Evolutionary conservation across 352 stramenopile genomes (phyloP), one percentile per base, ranked within the genome.

Genomic region (Phytophthora constricta): DNA sequence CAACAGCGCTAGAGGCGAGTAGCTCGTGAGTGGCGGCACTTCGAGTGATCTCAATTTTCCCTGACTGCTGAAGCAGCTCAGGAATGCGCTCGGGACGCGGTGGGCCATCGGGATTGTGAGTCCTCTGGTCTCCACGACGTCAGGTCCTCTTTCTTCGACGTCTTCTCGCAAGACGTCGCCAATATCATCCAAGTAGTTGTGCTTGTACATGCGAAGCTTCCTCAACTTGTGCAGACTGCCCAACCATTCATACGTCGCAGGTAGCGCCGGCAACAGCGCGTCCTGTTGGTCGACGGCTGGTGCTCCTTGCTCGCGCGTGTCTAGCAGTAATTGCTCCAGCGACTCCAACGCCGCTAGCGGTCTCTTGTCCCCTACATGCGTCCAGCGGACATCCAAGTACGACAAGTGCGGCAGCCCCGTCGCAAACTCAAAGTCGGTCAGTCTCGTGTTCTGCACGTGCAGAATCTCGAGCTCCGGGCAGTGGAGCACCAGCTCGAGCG

Each of bases 371-470:
- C 61, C 51, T 39, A 77, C 68, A 10, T 80, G 69, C 25, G 72
- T 82, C 55, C 74, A 79, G 2, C 77, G 65, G 57, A 86, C 72
- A 25, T 86, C 77, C n/a, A 86, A 54, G 23, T 77, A 80, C 33
- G 45, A 65, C 14, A 84, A 52, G 27, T 68, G 53, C 0, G 50
- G 69, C 26, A 66, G 49, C 1, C 33, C 43, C 3, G 19, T 58
- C 20, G 46, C 72, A 52, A 86, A 86, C 20, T 74, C 58, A 11
- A 84, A 31, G 48, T 84, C 67, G 11, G 60, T 70, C 10, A 86
- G 61, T 28, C 75, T 73, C 27, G 75, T 84, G 27, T 83, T 72
- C 17, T 84, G 77, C 57, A 86, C 17, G 27, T 83, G 72, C 34
- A 79, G 52, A 27, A 66, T 68, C 51, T 72, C 63, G 1, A 86